Evolutionary conservation across 495 filamentous ascomycete species (phyloP), one percentile per base, ranked within the genome.

Genomic region (Staphylotrichum longicolle): DNA sequence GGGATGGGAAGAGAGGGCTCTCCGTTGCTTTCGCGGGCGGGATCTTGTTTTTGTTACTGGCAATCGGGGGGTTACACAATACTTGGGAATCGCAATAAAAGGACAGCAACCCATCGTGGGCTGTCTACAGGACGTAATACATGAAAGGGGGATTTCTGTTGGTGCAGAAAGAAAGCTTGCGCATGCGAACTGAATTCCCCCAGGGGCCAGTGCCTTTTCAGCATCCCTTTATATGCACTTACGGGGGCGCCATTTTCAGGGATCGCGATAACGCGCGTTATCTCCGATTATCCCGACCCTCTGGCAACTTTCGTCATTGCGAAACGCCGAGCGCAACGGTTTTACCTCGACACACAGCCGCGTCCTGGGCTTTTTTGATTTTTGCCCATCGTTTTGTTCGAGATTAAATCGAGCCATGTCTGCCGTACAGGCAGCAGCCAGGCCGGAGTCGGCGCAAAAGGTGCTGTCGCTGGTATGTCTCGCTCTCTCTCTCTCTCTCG

Each of bases 391-490:
- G 7, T 14, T 9, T 51, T n/a, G 5, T 10, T n/a, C 14, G n/a
- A 4, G 2, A 12, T 27, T 1, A 11, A 9, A 15, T 10, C 8
- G 2, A 37, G 32, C 61, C 46, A 81, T 84, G 80, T 81, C 80
- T 60, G 60, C 75, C 54, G 65, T 75, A 42, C 63, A 84, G 39
- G 75, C 78, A 40, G 68, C 85, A 45, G 80, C 81, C 64, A 85
- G 84, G 57, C 58, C 63, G 30, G 82, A 89, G 60, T 82, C 85
- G 63, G 85, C 86, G 62, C 86, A 87, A 65, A 87, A 90, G 75
- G 86, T 80, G 56, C 82, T 88, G 62, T 90, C 88, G 68, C 71
- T 90, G 77, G 88, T 90, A 79, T 67, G 85, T 76, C 27, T 49
- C 3, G 6, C 34, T 35, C 39, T 27, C 20, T 27, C 39, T 27